Evolutionary conservation across 345 rosid genomes (phyloP), one percentile per base, ranked within the genome.

Genomic region (Acer yangbiense): DNA sequence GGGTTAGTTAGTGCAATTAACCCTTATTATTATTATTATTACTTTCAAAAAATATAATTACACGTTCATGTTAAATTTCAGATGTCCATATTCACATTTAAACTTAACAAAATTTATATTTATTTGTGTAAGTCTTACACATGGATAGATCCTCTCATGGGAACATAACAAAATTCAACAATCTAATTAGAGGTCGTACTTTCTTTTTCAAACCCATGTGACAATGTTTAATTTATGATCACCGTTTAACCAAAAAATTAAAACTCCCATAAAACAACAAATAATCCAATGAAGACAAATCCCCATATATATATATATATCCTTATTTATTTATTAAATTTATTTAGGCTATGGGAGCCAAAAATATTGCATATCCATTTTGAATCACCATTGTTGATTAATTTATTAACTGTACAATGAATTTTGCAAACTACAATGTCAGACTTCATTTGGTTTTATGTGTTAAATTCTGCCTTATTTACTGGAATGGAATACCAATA

Each of bases 151-250:
- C 18, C 55, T 52, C 55, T 52, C 55, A 52, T 3, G 8, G 46
- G 46, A 43, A 6, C 46, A 43, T 43, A 43, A 9, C 46, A 43
- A 50, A 50, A 50, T 4, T 1, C 16, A 14, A 13, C 17, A 50
- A 14, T 50, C 17, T 50, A 50, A 50, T 50, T 50, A 12, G 35
- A 32, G 4, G 35, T 32, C 55, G 16, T 39, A 8, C 12, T 35
- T 57, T 72, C 29, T 35, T 18, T n/a, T 57, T 20, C 29, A 20
- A 27, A 29, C 27, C 74, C 74, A 71, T 71, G 74, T 71, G 74
- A 27, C n/a, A 39, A 32, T 72, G 75, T 72, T 55, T 6, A 11
- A 72, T 35, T 20, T 10, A n/a, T n/a, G n/a, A 35, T 7, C 9
- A 25, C 27, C 27, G 21, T 46, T 68, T 48, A 43, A 46, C 4